Percentiles rank a stretch among this genome's conserved stretches.
phyloP scores from a whole-genome alignment of 129 eudicot genomes.

The Cynara cardunculus region DNA sequence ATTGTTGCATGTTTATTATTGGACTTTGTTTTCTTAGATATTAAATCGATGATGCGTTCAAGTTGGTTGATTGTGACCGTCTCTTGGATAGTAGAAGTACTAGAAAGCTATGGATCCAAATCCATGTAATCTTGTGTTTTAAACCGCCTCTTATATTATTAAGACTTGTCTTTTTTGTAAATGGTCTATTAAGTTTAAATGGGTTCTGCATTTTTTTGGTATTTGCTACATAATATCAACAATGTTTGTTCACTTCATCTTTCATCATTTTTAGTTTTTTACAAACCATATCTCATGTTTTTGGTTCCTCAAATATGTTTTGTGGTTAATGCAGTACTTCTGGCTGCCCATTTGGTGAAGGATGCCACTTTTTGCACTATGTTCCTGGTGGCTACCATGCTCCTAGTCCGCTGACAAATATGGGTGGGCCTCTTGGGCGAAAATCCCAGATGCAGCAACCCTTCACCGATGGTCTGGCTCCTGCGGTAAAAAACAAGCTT shows the following conservation, averaged over 20 bases:
- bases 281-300: neutral
- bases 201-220: neutral
- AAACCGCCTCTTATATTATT: neutral
- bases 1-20: no score
- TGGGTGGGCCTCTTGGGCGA: conserved; percentile 31
- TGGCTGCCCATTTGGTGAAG: conserved; percentile 59
- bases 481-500: conserved; percentile 36
- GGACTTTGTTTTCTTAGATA: neutral
- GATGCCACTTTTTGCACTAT: conserved; percentile 58
- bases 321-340: conserved; percentile 42
- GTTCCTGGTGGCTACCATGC: conserved; percentile 59
- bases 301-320: neutral
- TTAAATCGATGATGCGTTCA: neutral
- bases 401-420: conserved; percentile 30
- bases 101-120: no score
- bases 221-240: neutral
- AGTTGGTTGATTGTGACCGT: no score
- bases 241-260: neutral
- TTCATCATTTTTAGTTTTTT: neutral
- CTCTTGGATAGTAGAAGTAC: no score
- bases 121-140: neutral
- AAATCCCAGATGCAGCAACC: conserved; percentile 31
- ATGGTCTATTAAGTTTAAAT: neutral
- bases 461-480: conserved; percentile 39
- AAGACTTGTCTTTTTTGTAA: no score